Conservation (phyloP, 1,139 yeast genomes). For the Tardiomyces depauwii region DNA sequence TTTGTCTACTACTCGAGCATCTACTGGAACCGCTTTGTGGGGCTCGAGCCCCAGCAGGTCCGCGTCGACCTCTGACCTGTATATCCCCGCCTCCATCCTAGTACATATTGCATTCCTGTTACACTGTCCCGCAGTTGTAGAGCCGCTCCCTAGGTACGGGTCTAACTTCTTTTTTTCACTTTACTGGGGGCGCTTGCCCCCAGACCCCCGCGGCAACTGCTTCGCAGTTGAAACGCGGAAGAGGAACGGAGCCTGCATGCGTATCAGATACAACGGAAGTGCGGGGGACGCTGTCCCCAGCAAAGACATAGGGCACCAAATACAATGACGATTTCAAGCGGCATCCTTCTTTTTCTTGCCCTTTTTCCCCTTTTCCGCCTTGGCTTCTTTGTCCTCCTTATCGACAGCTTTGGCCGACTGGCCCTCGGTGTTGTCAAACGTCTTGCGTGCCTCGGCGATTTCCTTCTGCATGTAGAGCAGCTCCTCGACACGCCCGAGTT, state of each 20-base stretch:
- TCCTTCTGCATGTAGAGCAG: constrained; percentile 62
- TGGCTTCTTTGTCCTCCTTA: constrained; percentile 10
- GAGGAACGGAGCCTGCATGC: too few species aligned
- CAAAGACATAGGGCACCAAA: too few species aligned
- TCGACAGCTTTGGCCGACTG: constrained; percentile 24
- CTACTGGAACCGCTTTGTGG: constrained; percentile 71
- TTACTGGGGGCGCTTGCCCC: constrained; percentile 1
- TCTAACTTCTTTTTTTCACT: too few species aligned
- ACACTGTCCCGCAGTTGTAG: background rate
- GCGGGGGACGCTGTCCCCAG: too few species aligned
- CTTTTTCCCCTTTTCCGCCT: constrained; percentile 7
- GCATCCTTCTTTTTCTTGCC: background rate
- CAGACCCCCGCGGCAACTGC: too few species aligned
- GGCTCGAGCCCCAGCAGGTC: constrained; percentile 20
- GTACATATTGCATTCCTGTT: too few species aligned
- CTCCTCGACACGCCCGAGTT: constrained; percentile 76
- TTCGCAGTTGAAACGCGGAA: too few species aligned
- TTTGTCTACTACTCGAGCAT: constrained; percentile 37
- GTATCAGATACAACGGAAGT: too few species aligned
- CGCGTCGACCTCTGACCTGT: background rate
- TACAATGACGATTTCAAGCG: too few species aligned
- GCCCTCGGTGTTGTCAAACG: constrained; percentile 62
- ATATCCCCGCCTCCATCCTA: background rate
- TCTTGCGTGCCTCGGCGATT: constrained; percentile 70
- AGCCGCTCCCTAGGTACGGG: too few species aligned